Percentiles rank a stretch among this genome's conserved stretches.
Evolutionary conservation across 768 basidiomycete species (phyloP).

Genomic region (Tricholoma furcatifolium): DNA sequence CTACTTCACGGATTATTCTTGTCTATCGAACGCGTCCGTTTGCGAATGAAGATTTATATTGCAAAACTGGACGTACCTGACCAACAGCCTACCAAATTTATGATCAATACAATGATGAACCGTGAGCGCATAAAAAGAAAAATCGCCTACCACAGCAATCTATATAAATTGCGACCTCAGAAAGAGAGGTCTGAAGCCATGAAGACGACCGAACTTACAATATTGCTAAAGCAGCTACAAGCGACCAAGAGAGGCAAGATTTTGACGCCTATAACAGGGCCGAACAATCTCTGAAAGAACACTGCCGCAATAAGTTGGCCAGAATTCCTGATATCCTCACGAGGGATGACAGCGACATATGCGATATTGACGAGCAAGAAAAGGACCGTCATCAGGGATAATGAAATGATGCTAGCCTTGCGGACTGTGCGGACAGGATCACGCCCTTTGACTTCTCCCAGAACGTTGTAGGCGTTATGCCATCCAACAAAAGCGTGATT

Average conservation of each 20-base stretch:
- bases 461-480: slow-evolving; percentile 42
- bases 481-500: slow-evolving; percentile 33
- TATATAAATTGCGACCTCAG: not conserved
- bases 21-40: slow-evolving; percentile 20
- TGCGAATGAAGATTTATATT: not conserved
- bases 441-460: slow-evolving; percentile 38
- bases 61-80: slow-evolving; percentile 16
- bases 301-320: slow-evolving; percentile 33
- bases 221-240: slow-evolving; percentile 36
- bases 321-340: slow-evolving; percentile 31
- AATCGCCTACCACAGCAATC: not conserved
- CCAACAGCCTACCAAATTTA: slow-evolving; percentile 23
- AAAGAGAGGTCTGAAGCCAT: not conserved
- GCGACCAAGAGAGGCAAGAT: slow-evolving; percentile 31
- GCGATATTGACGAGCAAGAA: slow-evolving; percentile 47
- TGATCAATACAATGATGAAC: not conserved
- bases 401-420: slow-evolving; percentile 39
- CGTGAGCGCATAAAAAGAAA: not conserved
- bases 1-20: slow-evolving; percentile 49
- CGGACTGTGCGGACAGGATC: slow-evolving; percentile 45
- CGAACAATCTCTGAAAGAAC: slow-evolving; percentile 33
- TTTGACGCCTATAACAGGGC: slow-evolving; percentile 23
- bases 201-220: slow-evolving; percentile 21
- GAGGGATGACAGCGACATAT: slow-evolving; percentile 34
- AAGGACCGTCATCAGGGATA: slow-evolving; percentile 38